These are phyloP conservation scores for Colletotrichum australisinense DNA, from an alignment of 2,329 filamentous ascomycete genomes.

Conservation along the genomic window DNA sequence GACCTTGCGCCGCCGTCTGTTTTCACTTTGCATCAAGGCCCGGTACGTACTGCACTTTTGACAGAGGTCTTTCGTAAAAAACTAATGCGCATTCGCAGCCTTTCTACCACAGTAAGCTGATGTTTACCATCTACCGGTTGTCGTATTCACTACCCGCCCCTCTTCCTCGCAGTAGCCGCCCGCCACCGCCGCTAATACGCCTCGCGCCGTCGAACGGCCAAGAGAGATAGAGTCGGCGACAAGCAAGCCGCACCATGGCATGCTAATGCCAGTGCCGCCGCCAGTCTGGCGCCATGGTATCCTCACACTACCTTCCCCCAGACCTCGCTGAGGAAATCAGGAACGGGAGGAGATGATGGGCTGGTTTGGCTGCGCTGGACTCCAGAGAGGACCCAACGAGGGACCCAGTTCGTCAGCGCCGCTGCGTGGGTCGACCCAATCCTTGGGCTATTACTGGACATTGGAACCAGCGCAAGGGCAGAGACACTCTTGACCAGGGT, in stretches of 20 bases:
- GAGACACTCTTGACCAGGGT: neutral
- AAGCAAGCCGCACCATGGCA: conserved; percentile 6
- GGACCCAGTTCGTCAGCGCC: conserved; percentile 27
- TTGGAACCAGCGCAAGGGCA: conserved; percentile 22
- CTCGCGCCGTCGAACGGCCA: neutral
- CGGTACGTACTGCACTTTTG: neutral
- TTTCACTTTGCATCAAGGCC: neutral
- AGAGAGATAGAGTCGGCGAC: neutral
- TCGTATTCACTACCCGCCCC: neutral
- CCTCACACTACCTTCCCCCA: neutral
- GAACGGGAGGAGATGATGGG: neutral
- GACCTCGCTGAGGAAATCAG: neutral
- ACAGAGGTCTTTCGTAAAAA: neutral
- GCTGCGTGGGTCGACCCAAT: conserved; percentile 27
- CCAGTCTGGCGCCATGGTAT: neutral
- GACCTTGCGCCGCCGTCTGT: neutral
- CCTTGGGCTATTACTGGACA: conserved; percentile 31
- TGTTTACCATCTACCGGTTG: neutral
- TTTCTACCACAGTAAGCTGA: neutral
- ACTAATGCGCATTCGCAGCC: neutral
- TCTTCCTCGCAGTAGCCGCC: conserved; percentile 5
- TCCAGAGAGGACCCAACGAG: neutral
- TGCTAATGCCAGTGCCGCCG: neutral
- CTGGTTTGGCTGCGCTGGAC: neutral
- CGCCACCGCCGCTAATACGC: neutral